Percentiles rank a stretch among this genome's conserved stretches.
Conservation (phyloP, 257 asterid genomes). For the Solanum etuberosum region DNA sequence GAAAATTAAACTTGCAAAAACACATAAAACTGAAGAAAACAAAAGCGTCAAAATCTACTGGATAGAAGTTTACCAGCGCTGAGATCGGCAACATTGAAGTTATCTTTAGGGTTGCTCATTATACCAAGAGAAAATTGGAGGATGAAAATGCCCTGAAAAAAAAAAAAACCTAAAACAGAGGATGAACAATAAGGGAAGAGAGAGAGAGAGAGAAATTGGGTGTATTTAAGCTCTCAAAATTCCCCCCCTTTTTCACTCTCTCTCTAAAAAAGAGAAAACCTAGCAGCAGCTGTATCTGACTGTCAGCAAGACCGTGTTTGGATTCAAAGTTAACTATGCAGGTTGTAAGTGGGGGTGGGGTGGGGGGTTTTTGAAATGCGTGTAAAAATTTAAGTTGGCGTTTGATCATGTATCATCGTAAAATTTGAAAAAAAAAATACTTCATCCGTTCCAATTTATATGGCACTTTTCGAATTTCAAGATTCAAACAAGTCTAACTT, state of each 20-base stretch:
- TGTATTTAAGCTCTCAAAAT: background rate
- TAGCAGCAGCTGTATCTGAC: background rate
- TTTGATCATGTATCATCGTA: background rate
- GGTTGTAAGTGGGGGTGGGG: background rate
- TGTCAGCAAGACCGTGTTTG: background rate
- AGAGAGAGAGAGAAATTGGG: background rate
- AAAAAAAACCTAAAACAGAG: background rate
- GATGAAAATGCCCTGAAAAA: background rate
- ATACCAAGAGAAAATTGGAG: background rate
- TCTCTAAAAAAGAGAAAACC: background rate
- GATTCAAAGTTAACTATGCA: background rate
- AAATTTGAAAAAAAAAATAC: too few species aligned
- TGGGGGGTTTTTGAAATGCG: background rate
- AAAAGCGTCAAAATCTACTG: background rate
- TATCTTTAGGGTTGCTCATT: slow-evolving; percentile 26
- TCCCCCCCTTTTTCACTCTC: background rate
- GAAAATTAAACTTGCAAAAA: background rate
- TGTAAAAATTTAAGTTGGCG: background rate
- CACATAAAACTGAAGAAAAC: background rate
- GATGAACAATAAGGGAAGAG: background rate
- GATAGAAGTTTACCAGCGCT: slow-evolving; percentile 10
- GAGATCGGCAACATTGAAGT: slow-evolving; percentile 28
- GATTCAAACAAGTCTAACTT: too few species aligned
- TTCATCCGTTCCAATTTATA: too few species aligned
- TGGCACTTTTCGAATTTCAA: accelerated